Evolutionary conservation across 192 early-diverging fungal species (phyloP).

Genomic region (Borealophlyctis nickersoniae): DNA sequence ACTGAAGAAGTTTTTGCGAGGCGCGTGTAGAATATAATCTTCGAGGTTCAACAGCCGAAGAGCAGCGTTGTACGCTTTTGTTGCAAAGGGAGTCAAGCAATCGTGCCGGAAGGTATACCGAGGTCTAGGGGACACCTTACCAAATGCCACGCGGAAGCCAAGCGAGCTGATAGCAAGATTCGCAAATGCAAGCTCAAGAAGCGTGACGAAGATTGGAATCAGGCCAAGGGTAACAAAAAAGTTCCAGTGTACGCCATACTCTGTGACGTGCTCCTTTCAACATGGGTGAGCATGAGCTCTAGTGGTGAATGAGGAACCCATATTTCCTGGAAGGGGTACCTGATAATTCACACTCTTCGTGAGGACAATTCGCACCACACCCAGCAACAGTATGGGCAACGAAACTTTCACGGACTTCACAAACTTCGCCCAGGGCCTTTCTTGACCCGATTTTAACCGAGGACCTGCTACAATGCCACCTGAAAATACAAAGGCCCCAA

Average conservation of each 20-base stretch:
- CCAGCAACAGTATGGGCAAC: constrained; percentile 70
- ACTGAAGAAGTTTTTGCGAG: constrained; percentile 66
- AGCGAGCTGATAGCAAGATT: constrained; percentile 56
- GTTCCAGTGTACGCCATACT: constrained; percentile 99
- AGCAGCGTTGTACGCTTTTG: constrained; percentile 58
- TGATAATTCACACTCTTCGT: constrained; percentile 88
- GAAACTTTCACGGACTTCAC: constrained; percentile 50
- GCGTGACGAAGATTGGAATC: constrained; percentile 72
- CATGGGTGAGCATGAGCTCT: background rate
- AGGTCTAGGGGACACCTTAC: constrained; percentile 30
- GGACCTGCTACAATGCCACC: constrained; percentile 75
- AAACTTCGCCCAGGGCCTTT: constrained; percentile 6
- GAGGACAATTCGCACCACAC: constrained; percentile 63
- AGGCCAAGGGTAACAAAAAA: constrained; percentile 94
- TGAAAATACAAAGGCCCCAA: constrained; percentile 92
- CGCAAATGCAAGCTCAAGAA: constrained; percentile 52
- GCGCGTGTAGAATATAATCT: constrained; percentile 72
- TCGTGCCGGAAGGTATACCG: constrained; percentile 1
- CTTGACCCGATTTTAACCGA: constrained; percentile 16
- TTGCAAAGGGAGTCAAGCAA: background rate
- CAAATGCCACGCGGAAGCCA: constrained; percentile 43
- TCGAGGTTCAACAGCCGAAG: constrained; percentile 59
- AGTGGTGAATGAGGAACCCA: background rate
- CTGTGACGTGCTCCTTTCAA: constrained; percentile 75
- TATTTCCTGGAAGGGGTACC: constrained; percentile 22